A percentile compares a stretch with the other conserved stretches of the same genome.
phyloP scores from a whole-genome alignment of 768 basidiomycete genomes.

The Hysterangium stoloniferum region DNA sequence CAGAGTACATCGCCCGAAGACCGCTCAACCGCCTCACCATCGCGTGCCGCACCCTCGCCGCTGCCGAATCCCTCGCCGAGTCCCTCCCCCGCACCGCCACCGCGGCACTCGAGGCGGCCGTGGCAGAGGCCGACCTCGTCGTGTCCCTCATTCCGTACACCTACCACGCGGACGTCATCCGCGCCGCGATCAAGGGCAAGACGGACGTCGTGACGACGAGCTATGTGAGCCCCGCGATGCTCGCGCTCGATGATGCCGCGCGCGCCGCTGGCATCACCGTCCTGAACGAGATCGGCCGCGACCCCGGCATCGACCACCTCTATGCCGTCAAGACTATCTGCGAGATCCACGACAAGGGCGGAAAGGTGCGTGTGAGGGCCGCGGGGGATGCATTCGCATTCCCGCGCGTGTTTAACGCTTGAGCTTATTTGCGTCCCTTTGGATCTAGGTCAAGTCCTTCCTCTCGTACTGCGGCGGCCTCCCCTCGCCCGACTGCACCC shows the following conservation, averaged over 20 bases:
- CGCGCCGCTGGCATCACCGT: slow-evolving; percentile 88
- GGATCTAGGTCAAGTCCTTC: slow-evolving; percentile 89
- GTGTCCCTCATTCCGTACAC: slow-evolving; percentile 97
- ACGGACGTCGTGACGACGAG: slow-evolving; percentile 94
- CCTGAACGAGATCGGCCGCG: slow-evolving; percentile 96
- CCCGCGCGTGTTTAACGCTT: too few species aligned
- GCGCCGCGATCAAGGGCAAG: slow-evolving; percentile 83
- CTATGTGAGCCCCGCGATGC: slow-evolving; percentile 90
- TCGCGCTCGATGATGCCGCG: slow-evolving; percentile 70
- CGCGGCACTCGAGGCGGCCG: slow-evolving; percentile 65
- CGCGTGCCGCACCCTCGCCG: slow-evolving; percentile 84
- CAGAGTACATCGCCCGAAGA: slow-evolving; percentile 83
- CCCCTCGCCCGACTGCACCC: slow-evolving; percentile 82
- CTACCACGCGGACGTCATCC: slow-evolving; percentile 82
- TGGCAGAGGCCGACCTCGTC: slow-evolving; percentile 86
- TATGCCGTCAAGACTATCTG: slow-evolving; percentile 91
- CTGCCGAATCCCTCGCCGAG: slow-evolving; percentile 60
- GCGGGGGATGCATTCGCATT: neutral
- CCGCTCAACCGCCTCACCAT: slow-evolving; percentile 76
- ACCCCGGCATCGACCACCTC: slow-evolving; percentile 91
- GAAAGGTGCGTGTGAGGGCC: slow-evolving; percentile 54
- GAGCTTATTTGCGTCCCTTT: too few species aligned
- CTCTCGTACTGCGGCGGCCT: slow-evolving; percentile 94
- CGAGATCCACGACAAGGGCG: slow-evolving; percentile 90
- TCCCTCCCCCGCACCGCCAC: slow-evolving; percentile 65